Evolutionary conservation across 164 flowering plant genomes (phyloP).

Genomic region (Echeveria elegans): DNA sequence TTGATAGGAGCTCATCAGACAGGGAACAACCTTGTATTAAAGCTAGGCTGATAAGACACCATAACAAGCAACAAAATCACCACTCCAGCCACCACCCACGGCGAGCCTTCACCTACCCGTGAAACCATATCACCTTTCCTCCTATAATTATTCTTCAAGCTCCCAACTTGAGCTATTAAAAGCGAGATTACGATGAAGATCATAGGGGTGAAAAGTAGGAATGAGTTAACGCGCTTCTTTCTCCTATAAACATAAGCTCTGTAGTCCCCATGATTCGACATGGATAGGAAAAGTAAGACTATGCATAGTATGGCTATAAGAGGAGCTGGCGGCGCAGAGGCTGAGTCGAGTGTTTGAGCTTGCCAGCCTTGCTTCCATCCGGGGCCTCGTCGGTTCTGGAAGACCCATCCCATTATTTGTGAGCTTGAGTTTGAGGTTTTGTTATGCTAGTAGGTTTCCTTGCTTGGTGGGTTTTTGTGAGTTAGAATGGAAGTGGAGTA

Average conservation of each 20-base stretch:
- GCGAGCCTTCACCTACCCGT: slow-evolving; percentile 17
- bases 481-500: not conserved
- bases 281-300: not conserved
- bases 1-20: not conserved
- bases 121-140: not conserved
- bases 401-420: slow-evolving; percentile 33
- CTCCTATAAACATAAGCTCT: slow-evolving; percentile 1
- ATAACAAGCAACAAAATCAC: slow-evolving; percentile 39
- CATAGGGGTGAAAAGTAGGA: not conserved
- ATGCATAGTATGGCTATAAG: slow-evolving; percentile 7
- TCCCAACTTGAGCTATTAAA: not conserved
- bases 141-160: not conserved
- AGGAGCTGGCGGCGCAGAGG: slow-evolving; percentile 21
- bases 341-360: slow-evolving; percentile 28
- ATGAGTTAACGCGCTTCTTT: not conserved
- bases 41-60: slow-evolving; percentile 54
- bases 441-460: slow-evolving; percentile 8
- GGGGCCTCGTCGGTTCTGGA: slow-evolving; percentile 37
- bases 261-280: not conserved
- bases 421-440: slow-evolving; percentile 6
- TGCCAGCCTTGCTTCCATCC: slow-evolving; percentile 64
- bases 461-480: slow-evolving; percentile 3
- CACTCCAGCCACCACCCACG: slow-evolving; percentile 53
- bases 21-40: slow-evolving; percentile 46
- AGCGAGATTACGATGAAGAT: not conserved